Conservation (phyloP, 2,329 filamentous ascomycete genomes). For the Chrysosporium keratinophilum region DNA sequence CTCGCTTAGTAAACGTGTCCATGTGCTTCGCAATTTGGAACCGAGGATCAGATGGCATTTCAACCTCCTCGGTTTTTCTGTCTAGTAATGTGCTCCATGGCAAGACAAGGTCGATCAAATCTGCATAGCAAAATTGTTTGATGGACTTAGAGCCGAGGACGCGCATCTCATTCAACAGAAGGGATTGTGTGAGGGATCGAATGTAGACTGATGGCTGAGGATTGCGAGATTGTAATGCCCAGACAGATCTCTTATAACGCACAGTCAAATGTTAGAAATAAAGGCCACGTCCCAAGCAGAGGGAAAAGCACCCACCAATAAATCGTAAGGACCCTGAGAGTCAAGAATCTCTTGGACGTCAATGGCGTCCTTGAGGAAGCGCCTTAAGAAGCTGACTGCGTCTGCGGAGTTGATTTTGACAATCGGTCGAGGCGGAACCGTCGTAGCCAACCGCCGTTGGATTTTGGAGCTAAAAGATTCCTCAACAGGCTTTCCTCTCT, state of each 20-base stretch:
- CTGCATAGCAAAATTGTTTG: slow-evolving; percentile 66
- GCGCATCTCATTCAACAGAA: slow-evolving; percentile 62
- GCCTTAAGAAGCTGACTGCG: slow-evolving; percentile 58
- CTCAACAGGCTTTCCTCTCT: slow-evolving; percentile 54
- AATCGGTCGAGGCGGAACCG: slow-evolving; percentile 83
- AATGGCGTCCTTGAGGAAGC: slow-evolving; percentile 60
- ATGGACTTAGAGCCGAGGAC: slow-evolving; percentile 59
- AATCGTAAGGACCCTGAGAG: slow-evolving; percentile 57
- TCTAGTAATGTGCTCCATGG: slow-evolving; percentile 62
- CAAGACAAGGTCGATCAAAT: slow-evolving; percentile 67
- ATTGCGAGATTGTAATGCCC: slow-evolving; percentile 46
- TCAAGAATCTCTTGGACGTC: slow-evolving; percentile 58
- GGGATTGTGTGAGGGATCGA: slow-evolving; percentile 64
- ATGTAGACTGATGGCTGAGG: slow-evolving; percentile 78
- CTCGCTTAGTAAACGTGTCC: slow-evolving; percentile 53
- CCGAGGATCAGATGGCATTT: slow-evolving; percentile 61
- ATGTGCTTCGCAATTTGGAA: slow-evolving; percentile 63
- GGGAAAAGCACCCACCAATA: slow-evolving; percentile 46
- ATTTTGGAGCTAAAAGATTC: slow-evolving; percentile 84
- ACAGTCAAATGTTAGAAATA: slow-evolving; percentile 8
- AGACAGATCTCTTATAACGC: slow-evolving; percentile 9
- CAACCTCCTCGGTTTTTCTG: slow-evolving; percentile 63
- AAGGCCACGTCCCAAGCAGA: not conserved
- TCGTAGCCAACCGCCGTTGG: slow-evolving; percentile 84
- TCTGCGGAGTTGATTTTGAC: slow-evolving; percentile 65